Conservation (phyloP, 768 basidiomycete species). For the Boletus tomentosulus region DNA sequence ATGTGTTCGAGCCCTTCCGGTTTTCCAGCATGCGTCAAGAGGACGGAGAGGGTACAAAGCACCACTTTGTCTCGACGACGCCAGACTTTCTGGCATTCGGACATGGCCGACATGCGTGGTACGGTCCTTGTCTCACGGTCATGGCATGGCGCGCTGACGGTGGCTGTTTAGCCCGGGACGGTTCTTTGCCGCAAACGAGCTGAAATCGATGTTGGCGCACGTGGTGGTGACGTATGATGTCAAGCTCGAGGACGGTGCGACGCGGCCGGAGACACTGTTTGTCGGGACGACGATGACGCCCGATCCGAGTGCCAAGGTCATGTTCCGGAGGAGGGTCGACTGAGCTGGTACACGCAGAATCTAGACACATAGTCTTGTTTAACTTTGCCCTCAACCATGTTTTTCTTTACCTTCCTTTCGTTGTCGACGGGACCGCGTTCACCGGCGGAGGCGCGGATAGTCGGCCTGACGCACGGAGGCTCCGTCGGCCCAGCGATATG, state of each 20-base stretch:
- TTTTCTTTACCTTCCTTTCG: too few relatives aligned
- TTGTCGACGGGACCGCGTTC: too few relatives aligned
- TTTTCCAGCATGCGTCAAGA: constrained; percentile 37
- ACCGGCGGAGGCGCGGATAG: too few relatives aligned
- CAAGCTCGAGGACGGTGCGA: constrained; percentile 6
- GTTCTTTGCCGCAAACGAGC: constrained; percentile 40
- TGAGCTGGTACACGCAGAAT: background rate
- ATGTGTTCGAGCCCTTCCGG: constrained; percentile 45
- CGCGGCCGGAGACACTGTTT: background rate
- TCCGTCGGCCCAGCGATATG: too few relatives aligned
- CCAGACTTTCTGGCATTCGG: constrained; percentile 38
- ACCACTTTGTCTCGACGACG: constrained; percentile 35
- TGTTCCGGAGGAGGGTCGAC: constrained; percentile 11
- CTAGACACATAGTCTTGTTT: too few relatives aligned
- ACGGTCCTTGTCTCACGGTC: background rate
- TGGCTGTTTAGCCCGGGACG: constrained; percentile 21
- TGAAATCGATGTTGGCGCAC: constrained; percentile 47
- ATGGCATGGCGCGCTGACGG: background rate
- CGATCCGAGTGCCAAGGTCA: constrained; percentile 4
- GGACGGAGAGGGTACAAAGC: constrained; percentile 29
- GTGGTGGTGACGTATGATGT: constrained; percentile 32
- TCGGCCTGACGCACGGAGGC: too few relatives aligned
- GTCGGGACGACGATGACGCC: background rate
- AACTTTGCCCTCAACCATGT: too few relatives aligned
- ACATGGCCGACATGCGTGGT: constrained; percentile 28